A percentile compares a stretch with the other conserved stretches of the same genome.
Conservation (phyloP, 805 yeast species). For the Komagataella mondaviorum region DNA sequence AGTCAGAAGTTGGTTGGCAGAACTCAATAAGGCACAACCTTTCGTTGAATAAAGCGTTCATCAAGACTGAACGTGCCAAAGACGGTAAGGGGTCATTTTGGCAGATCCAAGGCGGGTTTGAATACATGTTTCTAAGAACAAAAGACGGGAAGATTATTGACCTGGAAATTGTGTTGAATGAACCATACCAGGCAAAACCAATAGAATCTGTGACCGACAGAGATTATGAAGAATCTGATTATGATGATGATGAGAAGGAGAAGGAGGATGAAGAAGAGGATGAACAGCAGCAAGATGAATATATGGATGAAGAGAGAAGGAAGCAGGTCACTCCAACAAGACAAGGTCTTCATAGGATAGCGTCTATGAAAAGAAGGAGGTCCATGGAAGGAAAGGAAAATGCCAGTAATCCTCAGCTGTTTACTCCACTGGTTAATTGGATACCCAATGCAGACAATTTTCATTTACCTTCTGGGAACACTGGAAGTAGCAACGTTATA, state of each 20-base stretch:
- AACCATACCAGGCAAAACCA: background rate
- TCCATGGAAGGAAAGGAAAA: background rate
- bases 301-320: background rate
- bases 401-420: background rate
- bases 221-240: background rate
- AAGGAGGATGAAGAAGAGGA: background rate
- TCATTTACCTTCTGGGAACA: background rate
- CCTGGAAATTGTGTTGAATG: background rate
- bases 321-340: background rate
- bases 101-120: slow-evolving; percentile 78
- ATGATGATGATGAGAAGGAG: background rate
- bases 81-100: slow-evolving; percentile 91
- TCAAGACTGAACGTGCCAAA: slow-evolving; percentile 81
- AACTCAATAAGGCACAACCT: slow-evolving; percentile 92
- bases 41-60: slow-evolving; percentile 84
- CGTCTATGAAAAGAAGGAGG: background rate
- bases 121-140: slow-evolving; percentile 63
- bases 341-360: slow-evolving; percentile 1
- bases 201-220: background rate
- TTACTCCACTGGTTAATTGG: background rate
- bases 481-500: background rate
- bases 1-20: slow-evolving; percentile 92
- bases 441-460: background rate
- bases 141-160: slow-evolving; percentile 28
- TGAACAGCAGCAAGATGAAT: background rate